Conservation (phyloP, 768 basidiomycete genomes). For the Pluteus cervinus region DNA sequence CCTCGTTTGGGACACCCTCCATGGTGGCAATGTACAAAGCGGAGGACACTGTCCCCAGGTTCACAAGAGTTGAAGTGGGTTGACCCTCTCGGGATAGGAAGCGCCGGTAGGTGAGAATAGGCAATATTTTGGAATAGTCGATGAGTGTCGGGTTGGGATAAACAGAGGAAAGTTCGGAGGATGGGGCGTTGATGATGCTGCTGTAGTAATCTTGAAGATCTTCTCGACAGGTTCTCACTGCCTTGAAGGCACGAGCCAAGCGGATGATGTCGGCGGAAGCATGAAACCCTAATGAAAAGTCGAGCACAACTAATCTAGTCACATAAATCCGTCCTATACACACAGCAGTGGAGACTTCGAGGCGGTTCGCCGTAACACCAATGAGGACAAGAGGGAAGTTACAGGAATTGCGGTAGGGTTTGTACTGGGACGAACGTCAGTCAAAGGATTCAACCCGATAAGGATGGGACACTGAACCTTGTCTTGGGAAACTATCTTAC, state of each 20-base stretch:
- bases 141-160: constrained; percentile 10
- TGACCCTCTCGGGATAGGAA: constrained; percentile 11
- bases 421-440: constrained; percentile 10
- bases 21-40: constrained; percentile 14
- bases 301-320: constrained; percentile 10
- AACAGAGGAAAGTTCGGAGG: constrained; percentile 9
- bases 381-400: constrained; percentile 14
- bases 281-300: constrained; percentile 10
- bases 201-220: constrained; percentile 9
- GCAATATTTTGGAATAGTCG: constrained; percentile 8
- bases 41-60: constrained; percentile 10
- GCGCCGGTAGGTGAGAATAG: constrained; percentile 9
- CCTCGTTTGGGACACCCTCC: constrained; percentile 8
- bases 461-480: constrained; percentile 9
- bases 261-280: constrained; percentile 12
- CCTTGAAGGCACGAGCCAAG: constrained; percentile 12
- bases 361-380: constrained; percentile 14
- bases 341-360: constrained; percentile 9
- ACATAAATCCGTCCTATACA: constrained; percentile 12
- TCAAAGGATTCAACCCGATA: constrained; percentile 3
- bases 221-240: constrained; percentile 6
- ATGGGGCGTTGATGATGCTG: constrained; percentile 4
- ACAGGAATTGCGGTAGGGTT: constrained; percentile 8
- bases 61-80: constrained; percentile 8
- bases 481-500: constrained; percentile 11